These are phyloP conservation scores for Fusarium temperatum DNA, from an alignment of 2,329 filamentous ascomycete genomes.

Conservation along the genomic window DNA sequence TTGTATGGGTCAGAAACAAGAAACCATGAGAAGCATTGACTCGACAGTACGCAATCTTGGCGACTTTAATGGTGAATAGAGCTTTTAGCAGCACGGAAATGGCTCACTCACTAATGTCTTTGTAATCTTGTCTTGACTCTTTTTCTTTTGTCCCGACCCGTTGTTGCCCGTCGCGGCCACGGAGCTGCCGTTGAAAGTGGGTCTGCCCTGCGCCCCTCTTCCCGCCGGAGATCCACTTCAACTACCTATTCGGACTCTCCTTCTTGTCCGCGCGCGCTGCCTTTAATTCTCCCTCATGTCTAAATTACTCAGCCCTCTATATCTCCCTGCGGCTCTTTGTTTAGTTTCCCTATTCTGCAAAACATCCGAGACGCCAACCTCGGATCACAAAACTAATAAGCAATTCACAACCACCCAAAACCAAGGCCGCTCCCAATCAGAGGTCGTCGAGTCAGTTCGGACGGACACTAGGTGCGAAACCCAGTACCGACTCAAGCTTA, in stretches of 20 bases:
- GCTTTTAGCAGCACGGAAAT: background rate
- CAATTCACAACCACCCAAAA: background rate
- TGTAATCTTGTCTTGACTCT: background rate
- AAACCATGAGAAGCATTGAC: background rate
- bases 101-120: background rate
- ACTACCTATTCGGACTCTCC: slow-evolving; percentile 13
- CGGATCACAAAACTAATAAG: background rate
- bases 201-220: slow-evolving; percentile 16
- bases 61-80: background rate
- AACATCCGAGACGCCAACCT: slow-evolving; percentile 9
- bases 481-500: slow-evolving; percentile 21
- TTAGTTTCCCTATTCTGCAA: slow-evolving; percentile 13
- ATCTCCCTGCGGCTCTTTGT: slow-evolving; percentile 6
- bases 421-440: slow-evolving; percentile 15
- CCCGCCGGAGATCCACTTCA: slow-evolving; percentile 8
- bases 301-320: background rate
- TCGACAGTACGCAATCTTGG: background rate
- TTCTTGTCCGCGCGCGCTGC: background rate
- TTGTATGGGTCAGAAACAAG: background rate
- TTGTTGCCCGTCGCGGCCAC: slow-evolving; percentile 33
- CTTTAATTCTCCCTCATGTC: background rate
- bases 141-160: slow-evolving; percentile 6
- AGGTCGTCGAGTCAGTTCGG: slow-evolving; percentile 19
- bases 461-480: slow-evolving; percentile 6
- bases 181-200: slow-evolving; percentile 33